Conservation (phyloP, 345 rosid species). For the Salix udensis region DNA sequence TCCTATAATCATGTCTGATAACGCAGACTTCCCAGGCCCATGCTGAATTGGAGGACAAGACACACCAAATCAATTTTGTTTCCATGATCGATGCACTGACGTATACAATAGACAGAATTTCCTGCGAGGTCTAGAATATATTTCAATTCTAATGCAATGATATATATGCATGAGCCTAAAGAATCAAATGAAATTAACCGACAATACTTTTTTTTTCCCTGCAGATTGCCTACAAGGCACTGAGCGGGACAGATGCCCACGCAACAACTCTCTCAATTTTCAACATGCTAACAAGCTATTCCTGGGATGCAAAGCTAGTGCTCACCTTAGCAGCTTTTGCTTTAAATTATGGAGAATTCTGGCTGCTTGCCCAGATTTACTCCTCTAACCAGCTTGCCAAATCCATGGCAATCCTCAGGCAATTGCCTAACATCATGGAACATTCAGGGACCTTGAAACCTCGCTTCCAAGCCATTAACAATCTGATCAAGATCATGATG, state of each 20-base stretch:
- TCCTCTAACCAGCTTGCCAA: slow-evolving; percentile 59
- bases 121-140: slow-evolving; percentile 21
- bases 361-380: slow-evolving; percentile 69
- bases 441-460: slow-evolving; percentile 43
- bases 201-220: too few species aligned
- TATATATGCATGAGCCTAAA: background rate
- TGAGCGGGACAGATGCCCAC: slow-evolving; percentile 58
- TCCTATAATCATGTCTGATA: background rate
- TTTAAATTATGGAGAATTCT: slow-evolving; percentile 68
- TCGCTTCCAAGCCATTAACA: slow-evolving; percentile 48
- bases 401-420: slow-evolving; percentile 63
- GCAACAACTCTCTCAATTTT: slow-evolving; percentile 50
- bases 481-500: slow-evolving; percentile 50
- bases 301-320: slow-evolving; percentile 77
- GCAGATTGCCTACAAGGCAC: slow-evolving; percentile 61
- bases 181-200: background rate
- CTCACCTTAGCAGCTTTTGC: slow-evolving; percentile 66
- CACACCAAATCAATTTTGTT: slow-evolving; percentile 1
- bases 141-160: background rate
- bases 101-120: slow-evolving; percentile 21
- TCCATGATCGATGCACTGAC: slow-evolving; percentile 24
- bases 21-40: slow-evolving; percentile 6
- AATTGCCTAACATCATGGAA: slow-evolving; percentile 46
- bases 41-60: slow-evolving; percentile 15
- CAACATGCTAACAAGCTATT: slow-evolving; percentile 48